Evolutionary conservation across 1,284 basidiomycete species (phyloP), one percentile per base, ranked within the genome.

Genomic region (Schizophyllum amplum): DNA sequence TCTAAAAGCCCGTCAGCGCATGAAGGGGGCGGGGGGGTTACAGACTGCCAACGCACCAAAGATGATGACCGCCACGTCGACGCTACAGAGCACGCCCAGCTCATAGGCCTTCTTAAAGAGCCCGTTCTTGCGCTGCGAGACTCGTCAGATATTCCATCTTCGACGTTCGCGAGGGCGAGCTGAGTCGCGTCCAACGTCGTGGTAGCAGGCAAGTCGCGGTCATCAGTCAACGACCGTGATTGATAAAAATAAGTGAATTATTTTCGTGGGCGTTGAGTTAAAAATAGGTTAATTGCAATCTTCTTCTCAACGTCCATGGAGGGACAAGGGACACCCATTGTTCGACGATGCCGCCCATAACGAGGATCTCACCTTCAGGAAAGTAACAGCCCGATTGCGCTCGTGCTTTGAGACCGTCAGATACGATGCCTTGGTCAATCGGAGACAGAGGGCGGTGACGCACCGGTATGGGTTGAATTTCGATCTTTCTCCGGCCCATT

Each of bases 21-120:
- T 46, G 26, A 52, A 24, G 50, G 13, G 33, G 3, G 33, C 33
- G 33, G 22, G 50, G 13, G 33, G 3, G 33, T 17, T 9, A 42
- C 7, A 55, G 13, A 27, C n/a, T 51, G 27, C 50, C 51, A 53
- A 66, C 75, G 53, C 55, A 80, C 81, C 80, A 55, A 83, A 83
- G 64, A 83, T 83, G 64, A 83, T 78, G 63, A 82, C 80, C 1
- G 80, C 81, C 3, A 82, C 80, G 56, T 82, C 81, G 55, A 82
- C 80, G 1, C 76, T 79, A 63, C 81, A 82, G 7, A 82, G 72
- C 13, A 93, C 90, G 27, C 90, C 90, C 51, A 93, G 84, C 72
- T 93, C 91, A 69, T 92, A 91, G 0, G 90, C 91, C 69, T 93
- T 93, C 70, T 93, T 93, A 83, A 94, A 92, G 56, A 94, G 81